Conservation (phyloP, 1,284 basidiomycete species). For the Cystobasidium pallidum region DNA sequence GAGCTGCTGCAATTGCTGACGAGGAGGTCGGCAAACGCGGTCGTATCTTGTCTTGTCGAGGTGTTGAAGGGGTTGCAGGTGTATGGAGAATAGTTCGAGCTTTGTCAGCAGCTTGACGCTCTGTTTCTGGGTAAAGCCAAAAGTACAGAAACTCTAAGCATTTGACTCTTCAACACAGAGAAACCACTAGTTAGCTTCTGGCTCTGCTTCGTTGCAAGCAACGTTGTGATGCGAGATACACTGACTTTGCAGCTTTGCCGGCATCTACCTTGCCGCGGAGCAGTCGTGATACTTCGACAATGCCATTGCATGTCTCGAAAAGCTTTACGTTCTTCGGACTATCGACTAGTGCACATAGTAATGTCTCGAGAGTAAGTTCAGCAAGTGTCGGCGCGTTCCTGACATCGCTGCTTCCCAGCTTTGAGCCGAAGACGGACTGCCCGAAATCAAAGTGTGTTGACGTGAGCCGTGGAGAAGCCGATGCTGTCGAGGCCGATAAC, state of each 20-base stretch:
- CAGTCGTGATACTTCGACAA: conserved; percentile 77
- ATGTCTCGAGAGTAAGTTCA: conserved; percentile 74
- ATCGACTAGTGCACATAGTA: conserved; percentile 81
- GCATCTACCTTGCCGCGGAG: conserved; percentile 74
- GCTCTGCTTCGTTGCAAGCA: not conserved
- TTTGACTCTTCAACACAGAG: conserved; percentile 70
- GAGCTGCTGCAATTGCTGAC: not conserved
- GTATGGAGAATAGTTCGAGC: not conserved
- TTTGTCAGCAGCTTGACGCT: conserved; percentile 2
- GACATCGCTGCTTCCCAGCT: not conserved
- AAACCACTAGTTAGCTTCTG: not conserved
- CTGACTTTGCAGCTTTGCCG: conserved; percentile 77
- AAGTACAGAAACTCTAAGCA: conserved; percentile 89
- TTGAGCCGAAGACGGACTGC: conserved; percentile 3
- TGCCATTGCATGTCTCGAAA: conserved; percentile 74
- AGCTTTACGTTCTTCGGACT: conserved; percentile 68
- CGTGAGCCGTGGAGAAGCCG: conserved; percentile 28
- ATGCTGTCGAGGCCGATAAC: conserved; percentile 9
- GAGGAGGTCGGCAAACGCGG: not conserved
- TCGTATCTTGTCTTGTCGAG: conserved; percentile 1
- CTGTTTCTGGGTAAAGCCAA: conserved; percentile 75
- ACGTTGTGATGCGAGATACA: conserved; percentile 38
- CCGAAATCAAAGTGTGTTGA: conserved; percentile 37
- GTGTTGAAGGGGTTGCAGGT: conserved; percentile 9
- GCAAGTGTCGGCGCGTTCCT: conserved; percentile 57